Evolutionary conservation across 768 basidiomycete species (phyloP).

Genomic region (Mycena belliarum): DNA sequence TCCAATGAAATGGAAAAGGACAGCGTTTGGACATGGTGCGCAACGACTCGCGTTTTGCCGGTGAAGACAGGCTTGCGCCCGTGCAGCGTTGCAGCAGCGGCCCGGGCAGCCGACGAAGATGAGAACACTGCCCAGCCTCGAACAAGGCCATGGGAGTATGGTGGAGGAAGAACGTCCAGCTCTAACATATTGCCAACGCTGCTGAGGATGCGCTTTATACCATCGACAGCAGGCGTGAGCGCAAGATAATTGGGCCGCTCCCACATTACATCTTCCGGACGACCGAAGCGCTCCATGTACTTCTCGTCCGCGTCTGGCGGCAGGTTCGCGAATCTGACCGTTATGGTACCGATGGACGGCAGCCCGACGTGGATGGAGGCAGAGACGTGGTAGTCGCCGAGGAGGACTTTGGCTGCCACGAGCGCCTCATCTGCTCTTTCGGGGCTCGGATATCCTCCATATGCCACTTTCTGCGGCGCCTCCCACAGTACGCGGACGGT

Average conservation of each 20-base stretch:
- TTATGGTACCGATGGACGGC: slow-evolving; percentile 58
- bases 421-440: slow-evolving; percentile 55
- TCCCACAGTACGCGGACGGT: slow-evolving; percentile 62
- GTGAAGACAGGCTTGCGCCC: slow-evolving; percentile 44
- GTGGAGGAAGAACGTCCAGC: slow-evolving; percentile 52
- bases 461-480: slow-evolving; percentile 56
- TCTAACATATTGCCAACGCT: slow-evolving; percentile 32
- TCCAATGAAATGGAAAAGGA: slow-evolving; percentile 41
- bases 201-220: slow-evolving; percentile 43
- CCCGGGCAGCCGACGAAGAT: slow-evolving; percentile 50
- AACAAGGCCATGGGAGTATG: slow-evolving; percentile 49
- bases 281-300: slow-evolving; percentile 46
- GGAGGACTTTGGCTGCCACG: slow-evolving; percentile 36
- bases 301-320: slow-evolving; percentile 45
- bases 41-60: slow-evolving; percentile 48
- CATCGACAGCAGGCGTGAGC: slow-evolving; percentile 36
- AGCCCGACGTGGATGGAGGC: slow-evolving; percentile 57
- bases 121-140: slow-evolving; percentile 60
- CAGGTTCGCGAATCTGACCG: slow-evolving; percentile 59
- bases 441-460: slow-evolving; percentile 58
- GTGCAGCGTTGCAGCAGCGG: slow-evolving; percentile 50
- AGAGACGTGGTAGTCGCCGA: slow-evolving; percentile 42
- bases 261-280: slow-evolving; percentile 52
- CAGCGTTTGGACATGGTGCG: slow-evolving; percentile 56
- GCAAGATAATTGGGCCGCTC: slow-evolving; percentile 51